phyloP scores from a whole-genome alignment of 1,139 yeast genomes.

The Candida freyschussii region DNA sequence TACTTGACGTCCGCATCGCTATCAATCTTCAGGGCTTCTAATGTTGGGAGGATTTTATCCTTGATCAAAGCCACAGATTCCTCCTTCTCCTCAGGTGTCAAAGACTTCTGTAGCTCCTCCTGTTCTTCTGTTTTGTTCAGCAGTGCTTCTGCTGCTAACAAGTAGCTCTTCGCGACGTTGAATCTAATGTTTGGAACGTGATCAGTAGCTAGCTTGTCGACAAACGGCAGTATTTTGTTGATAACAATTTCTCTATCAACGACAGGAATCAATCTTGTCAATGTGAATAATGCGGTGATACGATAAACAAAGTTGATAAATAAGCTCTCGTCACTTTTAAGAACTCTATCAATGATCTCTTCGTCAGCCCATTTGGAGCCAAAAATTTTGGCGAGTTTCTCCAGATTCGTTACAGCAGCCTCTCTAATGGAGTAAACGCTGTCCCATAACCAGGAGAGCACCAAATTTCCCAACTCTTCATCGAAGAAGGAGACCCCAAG shows the following conservation, averaged over 20 bases:
- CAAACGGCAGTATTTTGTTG: constrained; percentile 71
- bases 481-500: constrained; percentile 91
- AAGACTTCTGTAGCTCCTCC: constrained; percentile 10
- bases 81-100: constrained; percentile 14
- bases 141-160: constrained; percentile 52
- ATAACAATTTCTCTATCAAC: constrained; percentile 53
- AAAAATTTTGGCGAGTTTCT: constrained; percentile 75
- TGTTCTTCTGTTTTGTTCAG: constrained; percentile 22
- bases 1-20: constrained; percentile 85
- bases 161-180: constrained; percentile 85
- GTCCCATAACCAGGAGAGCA: constrained; percentile 98
- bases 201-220: constrained; percentile 67
- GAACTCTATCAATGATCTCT: constrained; percentile 74
- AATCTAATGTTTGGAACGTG: constrained; percentile 92
- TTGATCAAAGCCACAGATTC: constrained; percentile 40
- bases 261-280: constrained; percentile 72
- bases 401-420: constrained; percentile 86
- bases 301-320: constrained; percentile 69
- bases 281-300: constrained; percentile 84
- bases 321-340: constrained; percentile 42
- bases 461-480: constrained; percentile 81
- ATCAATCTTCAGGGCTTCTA: constrained; percentile 65
- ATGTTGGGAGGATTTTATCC: constrained; percentile 54
- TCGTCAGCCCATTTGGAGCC: constrained; percentile 92
- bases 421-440: constrained; percentile 94